Percentiles rank a stretch among this genome's conserved stretches.
Conservation (phyloP, 208 protist species). For the Leishmania aethiopica region DNA sequence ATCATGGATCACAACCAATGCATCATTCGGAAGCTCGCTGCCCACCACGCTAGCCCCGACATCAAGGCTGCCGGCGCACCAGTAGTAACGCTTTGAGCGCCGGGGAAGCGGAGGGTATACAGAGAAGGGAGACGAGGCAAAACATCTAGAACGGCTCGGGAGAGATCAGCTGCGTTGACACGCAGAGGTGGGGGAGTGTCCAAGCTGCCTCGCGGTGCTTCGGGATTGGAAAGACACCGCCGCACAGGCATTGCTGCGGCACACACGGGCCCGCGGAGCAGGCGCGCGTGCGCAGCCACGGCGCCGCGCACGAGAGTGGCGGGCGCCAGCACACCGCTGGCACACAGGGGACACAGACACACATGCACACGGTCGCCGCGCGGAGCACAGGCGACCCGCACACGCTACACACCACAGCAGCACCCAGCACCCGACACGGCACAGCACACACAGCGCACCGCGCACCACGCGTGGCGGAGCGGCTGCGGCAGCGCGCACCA, state of each 20-base stretch:
- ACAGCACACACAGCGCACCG: conserved; percentile 9
- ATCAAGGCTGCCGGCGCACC: neutral
- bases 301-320: conserved; percentile 16
- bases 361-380: conserved; percentile 1
- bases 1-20: neutral
- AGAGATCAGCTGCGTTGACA: conserved; percentile 29
- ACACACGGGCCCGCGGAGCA: conserved; percentile 15
- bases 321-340: conserved; percentile 1
- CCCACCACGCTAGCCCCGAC: neutral
- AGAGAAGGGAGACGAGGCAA: neutral
- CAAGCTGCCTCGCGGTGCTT: conserved; percentile 29
- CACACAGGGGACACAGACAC: conserved; percentile 3
- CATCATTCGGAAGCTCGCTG: neutral
- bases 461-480: conserved; percentile 24
- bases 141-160: conserved; percentile 3
- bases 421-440: conserved; percentile 7
- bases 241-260: conserved; percentile 34
- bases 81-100: no score
- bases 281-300: conserved; percentile 24
- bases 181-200: conserved; percentile 19
- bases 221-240: conserved; percentile 20
- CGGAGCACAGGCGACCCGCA: conserved; percentile 12
- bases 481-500: conserved; percentile 32
- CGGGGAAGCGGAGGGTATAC: neutral
- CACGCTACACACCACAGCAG: conserved; percentile 8